Evolutionary conservation across 2,329 filamentous ascomycete species (phyloP).

Genomic region (Macrophomina tecta): DNA sequence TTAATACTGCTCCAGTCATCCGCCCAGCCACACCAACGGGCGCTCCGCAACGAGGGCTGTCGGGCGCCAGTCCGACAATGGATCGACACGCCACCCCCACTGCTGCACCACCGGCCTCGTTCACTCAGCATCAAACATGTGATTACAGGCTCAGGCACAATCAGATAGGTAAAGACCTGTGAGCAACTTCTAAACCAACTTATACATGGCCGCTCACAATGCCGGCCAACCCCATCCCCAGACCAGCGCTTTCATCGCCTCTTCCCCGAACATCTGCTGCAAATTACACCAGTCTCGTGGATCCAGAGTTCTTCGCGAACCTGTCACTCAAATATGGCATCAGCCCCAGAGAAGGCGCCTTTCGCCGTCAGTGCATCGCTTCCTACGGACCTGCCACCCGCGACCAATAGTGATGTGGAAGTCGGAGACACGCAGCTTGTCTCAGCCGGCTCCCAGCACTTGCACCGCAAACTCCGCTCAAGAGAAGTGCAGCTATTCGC

Average conservation of each 20-base stretch:
- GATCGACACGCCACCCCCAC: constrained; percentile 18
- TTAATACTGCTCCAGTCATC: not conserved
- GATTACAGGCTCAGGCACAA: not conserved
- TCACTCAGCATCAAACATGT: not conserved
- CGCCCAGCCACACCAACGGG: not conserved
- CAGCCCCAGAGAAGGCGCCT: not conserved
- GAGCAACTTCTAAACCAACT: not conserved
- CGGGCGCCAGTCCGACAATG: constrained; percentile 15
- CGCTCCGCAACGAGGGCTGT: constrained; percentile 6
- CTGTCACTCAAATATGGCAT: not conserved
- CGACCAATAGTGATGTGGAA: not conserved
- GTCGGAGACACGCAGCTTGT: constrained; percentile 15
- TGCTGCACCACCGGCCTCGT: not conserved
- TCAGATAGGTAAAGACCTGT: not conserved
- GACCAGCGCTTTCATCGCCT: no score
- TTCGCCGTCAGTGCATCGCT: not conserved
- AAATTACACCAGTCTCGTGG: no score
- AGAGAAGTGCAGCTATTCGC: constrained; percentile 22
- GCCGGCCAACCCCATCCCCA: no score
- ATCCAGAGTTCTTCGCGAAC: no score
- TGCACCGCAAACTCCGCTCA: constrained; percentile 18
- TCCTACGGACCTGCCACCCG: not conserved
- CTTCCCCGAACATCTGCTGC: no score
- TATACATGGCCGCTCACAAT: not conserved
- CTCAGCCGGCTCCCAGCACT: constrained; percentile 12